Base-by-base conservation (phyloP, 495 filamentous ascomycete genomes). In the Lasiosphaeriaceae sp. region DNA sequence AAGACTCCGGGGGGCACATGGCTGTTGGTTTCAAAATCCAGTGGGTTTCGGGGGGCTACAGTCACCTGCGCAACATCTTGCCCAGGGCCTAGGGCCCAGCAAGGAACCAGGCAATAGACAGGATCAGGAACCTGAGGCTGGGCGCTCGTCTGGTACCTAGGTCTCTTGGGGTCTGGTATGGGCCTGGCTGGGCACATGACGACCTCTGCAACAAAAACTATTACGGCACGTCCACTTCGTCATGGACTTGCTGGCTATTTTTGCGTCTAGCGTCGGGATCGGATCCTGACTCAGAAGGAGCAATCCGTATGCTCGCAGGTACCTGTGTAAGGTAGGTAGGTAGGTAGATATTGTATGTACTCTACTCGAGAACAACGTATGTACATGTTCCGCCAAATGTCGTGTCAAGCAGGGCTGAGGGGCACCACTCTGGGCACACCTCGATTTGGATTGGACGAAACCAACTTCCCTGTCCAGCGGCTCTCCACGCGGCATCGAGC, bases 101-200 rank as follows among this genome's bases (percentile, higher is more conserved):
- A n/a, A n/a, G n/a, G n/a, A n/a, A n/a, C n/a, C n/a, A n/a, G n/a
- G n/a, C n/a, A n/a, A n/a, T n/a, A n/a, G n/a, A n/a, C n/a, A n/a
- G n/a, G n/a, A n/a, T n/a, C n/a, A n/a, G n/a, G n/a, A n/a, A n/a
- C n/a, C n/a, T n/a, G n/a, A n/a, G n/a, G n/a, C n/a, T n/a, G n/a
- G n/a, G n/a, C n/a, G n/a, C n/a, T n/a, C n/a, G n/a, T n/a, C n/a
- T n/a, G n/a, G n/a, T n/a, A n/a, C n/a, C n/a, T n/a, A n/a, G n/a
- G n/a, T n/a, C n/a, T n/a, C n/a, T n/a, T n/a, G n/a, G 9, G 3
- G 26, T 9, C 26, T 31, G 26, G 3, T 54, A 47, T 9, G 34
- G 17, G 37, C 29, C 24, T 43, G 20, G 55, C 31, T 16, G 45
- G 51, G 56, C 56, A 59, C 56, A 59, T 59, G 56, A 59, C 56